A percentile compares a stretch with the other conserved stretches of the same genome.
Evolutionary conservation across 176 grass and related monocot species (phyloP).

Genomic region (Musa acuminata): DNA sequence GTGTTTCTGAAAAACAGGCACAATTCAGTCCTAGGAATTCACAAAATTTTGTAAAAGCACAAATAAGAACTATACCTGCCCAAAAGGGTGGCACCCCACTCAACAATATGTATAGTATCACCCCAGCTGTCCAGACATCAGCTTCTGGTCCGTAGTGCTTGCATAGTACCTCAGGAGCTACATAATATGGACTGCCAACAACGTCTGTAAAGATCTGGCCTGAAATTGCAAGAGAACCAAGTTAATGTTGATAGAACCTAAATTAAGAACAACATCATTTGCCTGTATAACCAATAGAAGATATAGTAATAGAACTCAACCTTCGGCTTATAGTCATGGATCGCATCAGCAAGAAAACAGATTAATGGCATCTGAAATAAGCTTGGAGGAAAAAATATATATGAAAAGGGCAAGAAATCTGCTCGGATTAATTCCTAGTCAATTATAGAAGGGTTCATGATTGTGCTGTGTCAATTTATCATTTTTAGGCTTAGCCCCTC

Average conservation of each 20-base stretch:
- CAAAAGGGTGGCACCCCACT: conserved; percentile 85
- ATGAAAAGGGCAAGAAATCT: too few species aligned
- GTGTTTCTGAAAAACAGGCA: conserved; percentile 12
- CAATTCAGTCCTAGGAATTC: conserved; percentile 17
- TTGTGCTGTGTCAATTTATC: too few species aligned
- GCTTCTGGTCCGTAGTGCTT: conserved; percentile 71
- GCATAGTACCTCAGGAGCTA: conserved; percentile 72
- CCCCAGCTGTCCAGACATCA: conserved; percentile 93
- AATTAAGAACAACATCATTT: too few species aligned
- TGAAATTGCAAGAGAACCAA: conserved; percentile 24
- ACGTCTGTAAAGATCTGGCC: conserved; percentile 81
- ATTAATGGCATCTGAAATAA: background rate
- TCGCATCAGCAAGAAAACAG: background rate
- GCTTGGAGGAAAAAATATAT: too few species aligned
- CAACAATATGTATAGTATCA: conserved; percentile 78
- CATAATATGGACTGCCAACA: conserved; percentile 87
- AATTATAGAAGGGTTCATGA: too few species aligned
- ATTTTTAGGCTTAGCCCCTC: too few species aligned
- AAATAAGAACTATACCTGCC: conserved; percentile 37
- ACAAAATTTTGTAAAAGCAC: conserved; percentile 1
- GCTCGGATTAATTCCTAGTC: too few species aligned
- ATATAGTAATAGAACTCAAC: too few species aligned
- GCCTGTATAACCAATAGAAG: too few species aligned
- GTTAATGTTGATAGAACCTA: background rate
- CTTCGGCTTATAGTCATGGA: too few species aligned